Percentiles rank a stretch among this genome's conserved stretches.
These are phyloP conservation scores for Gloeophyllum trabeum DNA, from an alignment of 768 basidiomycete genomes.

Conservation along the genomic window DNA sequence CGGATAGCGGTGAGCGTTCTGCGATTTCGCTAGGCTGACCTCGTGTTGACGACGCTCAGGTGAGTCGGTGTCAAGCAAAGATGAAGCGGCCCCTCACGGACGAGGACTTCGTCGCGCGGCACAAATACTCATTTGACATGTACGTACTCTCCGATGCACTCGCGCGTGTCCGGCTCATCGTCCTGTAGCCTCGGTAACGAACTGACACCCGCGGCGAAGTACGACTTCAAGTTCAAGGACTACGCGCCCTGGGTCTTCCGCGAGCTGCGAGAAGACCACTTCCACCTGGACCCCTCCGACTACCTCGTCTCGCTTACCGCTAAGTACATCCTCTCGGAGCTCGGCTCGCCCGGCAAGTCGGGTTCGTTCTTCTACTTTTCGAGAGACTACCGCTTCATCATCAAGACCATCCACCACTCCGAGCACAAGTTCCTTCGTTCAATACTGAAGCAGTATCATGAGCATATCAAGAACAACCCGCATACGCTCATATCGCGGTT, in stretches of 20 bases:
- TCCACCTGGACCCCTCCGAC: slow-evolving; percentile 94
- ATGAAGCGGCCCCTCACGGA: slow-evolving; percentile 73
- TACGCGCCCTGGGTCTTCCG: slow-evolving; percentile 99
- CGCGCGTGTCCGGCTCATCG: slow-evolving; percentile 1
- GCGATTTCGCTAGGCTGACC: background rate
- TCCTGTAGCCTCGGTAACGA: slow-evolving; percentile 81
- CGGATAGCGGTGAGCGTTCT: slow-evolving; percentile 65
- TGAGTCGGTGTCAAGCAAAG: slow-evolving; percentile 95
- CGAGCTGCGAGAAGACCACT: slow-evolving; percentile 86
- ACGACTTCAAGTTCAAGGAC: slow-evolving; percentile 99
- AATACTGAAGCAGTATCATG: slow-evolving; percentile 77
- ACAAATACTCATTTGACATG: slow-evolving; percentile 98
- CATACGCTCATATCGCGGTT: slow-evolving; percentile 91
- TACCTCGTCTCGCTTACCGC: slow-evolving; percentile 94
- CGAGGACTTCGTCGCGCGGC: slow-evolving; percentile 79
- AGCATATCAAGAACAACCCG: slow-evolving; percentile 81
- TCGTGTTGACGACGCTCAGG: slow-evolving; percentile 32
- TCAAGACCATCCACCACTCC: slow-evolving; percentile 93
- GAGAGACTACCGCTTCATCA: slow-evolving; percentile 97
- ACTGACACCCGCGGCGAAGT: slow-evolving; percentile 92
- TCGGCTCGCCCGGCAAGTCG: slow-evolving; percentile 96
- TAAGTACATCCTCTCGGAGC: slow-evolving; percentile 95
- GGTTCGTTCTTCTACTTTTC: slow-evolving; percentile 99
- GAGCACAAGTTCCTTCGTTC: slow-evolving; percentile 90
- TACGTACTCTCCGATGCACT: slow-evolving; percentile 24